Conservation (phyloP, 2,329 filamentous ascomycete genomes). For the Cytospora mali region DNA sequence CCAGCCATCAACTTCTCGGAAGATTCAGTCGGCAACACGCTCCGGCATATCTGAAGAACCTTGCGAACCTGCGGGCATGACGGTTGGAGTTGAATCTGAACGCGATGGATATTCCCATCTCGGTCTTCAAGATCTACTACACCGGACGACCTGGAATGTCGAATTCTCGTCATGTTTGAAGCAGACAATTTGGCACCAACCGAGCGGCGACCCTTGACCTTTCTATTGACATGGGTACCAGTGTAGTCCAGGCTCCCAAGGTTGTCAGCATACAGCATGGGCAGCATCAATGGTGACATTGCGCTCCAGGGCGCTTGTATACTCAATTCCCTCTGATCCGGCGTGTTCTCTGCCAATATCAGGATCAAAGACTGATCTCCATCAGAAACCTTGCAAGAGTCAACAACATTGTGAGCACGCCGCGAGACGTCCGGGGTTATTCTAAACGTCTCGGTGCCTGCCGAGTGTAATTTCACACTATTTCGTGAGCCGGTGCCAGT, state of each 20-base stretch:
- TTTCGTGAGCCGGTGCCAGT: slow-evolving; percentile 33
- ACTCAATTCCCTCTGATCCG: slow-evolving; percentile 67
- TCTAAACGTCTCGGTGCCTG: slow-evolving; percentile 36
- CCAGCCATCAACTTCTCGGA: slow-evolving; percentile 65
- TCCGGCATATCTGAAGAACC: slow-evolving; percentile 63
- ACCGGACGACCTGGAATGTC: slow-evolving; percentile 60
- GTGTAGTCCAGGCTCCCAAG: slow-evolving; percentile 60
- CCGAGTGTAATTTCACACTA: slow-evolving; percentile 31
- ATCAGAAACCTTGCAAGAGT: slow-evolving; percentile 73
- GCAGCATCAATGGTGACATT: slow-evolving; percentile 67
- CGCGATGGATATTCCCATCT: slow-evolving; percentile 64
- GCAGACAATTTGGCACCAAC: slow-evolving; percentile 50
- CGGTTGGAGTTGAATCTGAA: slow-evolving; percentile 69
- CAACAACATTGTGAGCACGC: slow-evolving; percentile 68
- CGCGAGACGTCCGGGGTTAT: slow-evolving; percentile 54
- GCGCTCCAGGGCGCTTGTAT: slow-evolving; percentile 76
- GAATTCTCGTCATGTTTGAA: slow-evolving; percentile 55
- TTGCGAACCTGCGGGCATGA: slow-evolving; percentile 62
- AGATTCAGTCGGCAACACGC: slow-evolving; percentile 61
- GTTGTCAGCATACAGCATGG: slow-evolving; percentile 62
- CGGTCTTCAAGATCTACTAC: slow-evolving; percentile 68
- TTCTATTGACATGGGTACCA: slow-evolving; percentile 55
- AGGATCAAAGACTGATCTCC: slow-evolving; percentile 69
- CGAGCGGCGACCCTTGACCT: slow-evolving; percentile 50
- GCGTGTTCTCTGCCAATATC: slow-evolving; percentile 66